Base-by-base conservation (phyloP, 352 stramenopile species). In the Phytopythium helicoides region DNA sequence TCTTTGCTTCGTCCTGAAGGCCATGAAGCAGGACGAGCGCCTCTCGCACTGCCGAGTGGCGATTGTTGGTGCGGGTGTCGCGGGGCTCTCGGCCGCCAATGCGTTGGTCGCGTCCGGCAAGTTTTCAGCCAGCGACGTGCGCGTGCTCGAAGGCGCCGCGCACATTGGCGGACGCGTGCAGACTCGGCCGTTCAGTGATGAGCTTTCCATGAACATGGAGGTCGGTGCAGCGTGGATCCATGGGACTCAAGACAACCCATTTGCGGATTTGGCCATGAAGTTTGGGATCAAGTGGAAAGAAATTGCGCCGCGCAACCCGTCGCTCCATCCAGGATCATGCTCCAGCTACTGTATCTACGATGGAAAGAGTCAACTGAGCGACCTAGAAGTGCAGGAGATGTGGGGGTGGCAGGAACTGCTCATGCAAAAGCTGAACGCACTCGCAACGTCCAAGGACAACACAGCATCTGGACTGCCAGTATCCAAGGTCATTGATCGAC, bases 201-300 rank as follows among this genome's bases (percentile, higher is more conserved):
- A 58, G 6, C 58, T 76, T 21, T 48, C 72, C 9, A 62, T 85
- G 28, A 75, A 67, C 44, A 60, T 88, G 40, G 77, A 88, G 37
- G 59, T 80, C 2, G 77, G 77, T n/a, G 74, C 74, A 7, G 77
- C 77, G 11, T 88, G 77, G 74, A 86, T 88, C 35, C 74, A 86
- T 46, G 74, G 77, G 5, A 75, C 62, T 2, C 58, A 64, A n/a
- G 10, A 53, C 49, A 86, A 82, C 40, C 68, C 54, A 12, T 76
- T 89, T 41, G 63, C 75, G 4, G 41, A 54, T 10, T 45, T 75
- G 11, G 80, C 73, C 3, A 52, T 54, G 16, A 47, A 75, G 25
- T 75, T 77, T 23, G 62, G 65, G 8, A 76, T 91, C 16, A 52
- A 45, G 10, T 68, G 68, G 47, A 81, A 87, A 42, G 60, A 66